Base-by-base conservation (phyloP, 2,329 filamentous ascomycete species). In the Fusarium irregulare region DNA sequence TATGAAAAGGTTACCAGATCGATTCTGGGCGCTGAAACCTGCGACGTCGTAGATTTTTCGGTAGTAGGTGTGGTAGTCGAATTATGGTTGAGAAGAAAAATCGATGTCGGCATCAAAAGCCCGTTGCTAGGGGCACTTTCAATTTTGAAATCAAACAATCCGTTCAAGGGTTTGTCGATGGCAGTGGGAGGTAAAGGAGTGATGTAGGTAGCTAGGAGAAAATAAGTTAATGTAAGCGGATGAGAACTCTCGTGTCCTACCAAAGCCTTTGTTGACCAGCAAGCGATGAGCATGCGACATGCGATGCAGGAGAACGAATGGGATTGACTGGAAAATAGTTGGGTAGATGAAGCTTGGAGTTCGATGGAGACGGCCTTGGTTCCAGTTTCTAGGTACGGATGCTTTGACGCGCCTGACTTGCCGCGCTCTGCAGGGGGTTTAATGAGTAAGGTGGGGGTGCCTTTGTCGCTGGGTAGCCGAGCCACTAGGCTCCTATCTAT, bases 381-480 rank as follows among this genome's bases (percentile, higher is more conserved):
- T 37, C 32, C 28, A 51, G 30, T 40, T 40, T 51, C 32, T 32
- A 30, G 28, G 28, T 30, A 16, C 5, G 32, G 32, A 51, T 20
- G 18, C 30, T 50, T 48, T 53, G 64, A 72, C 64, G 69, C 73
- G 73, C 66, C 56, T 51, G 56, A 40, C 49, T 61, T 61, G 70
- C 72, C 68, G 73, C 68, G 72, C 72, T 51, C 66, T 71, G 59
- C 73, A 75, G 72, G 73, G 73, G 56, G 37, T 74, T 75, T 71
- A 75, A 75, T 75, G 60, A 64, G 45, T 47, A 46, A 55, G 25
- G 59, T 60, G 73, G 73, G 72, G 48, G 42, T 57, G 50, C 20
- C 18, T 61, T 58, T n/a, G 58, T 55, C 40, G 44, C 54, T 56
- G 30, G 51, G 50, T 54, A 68, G 58, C 70, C 48, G 34, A n/a